Evolutionary conservation across 805 yeast genomes (phyloP).

Genomic region (Kurtzmaniella cleridarum): DNA sequence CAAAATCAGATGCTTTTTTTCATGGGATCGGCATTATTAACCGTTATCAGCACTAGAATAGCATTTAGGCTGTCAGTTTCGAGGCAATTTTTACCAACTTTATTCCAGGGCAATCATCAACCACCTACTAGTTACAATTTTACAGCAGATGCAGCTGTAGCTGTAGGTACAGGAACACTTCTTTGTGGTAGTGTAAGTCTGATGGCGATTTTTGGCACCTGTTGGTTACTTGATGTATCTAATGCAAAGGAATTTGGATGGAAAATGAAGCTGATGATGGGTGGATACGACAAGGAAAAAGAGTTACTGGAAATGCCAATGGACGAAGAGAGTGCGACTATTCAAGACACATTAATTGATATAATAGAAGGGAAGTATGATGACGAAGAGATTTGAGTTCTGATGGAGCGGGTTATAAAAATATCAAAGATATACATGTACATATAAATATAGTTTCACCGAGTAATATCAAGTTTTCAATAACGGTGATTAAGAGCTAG

Average conservation of each 20-base stretch:
- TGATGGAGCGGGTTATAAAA: no score
- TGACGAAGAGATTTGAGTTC: constrained; percentile 1
- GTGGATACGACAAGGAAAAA: constrained; percentile 60
- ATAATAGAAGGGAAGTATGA: constrained; percentile 44
- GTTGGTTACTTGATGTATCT: constrained; percentile 77
- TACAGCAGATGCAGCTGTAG: constrained; percentile 78
- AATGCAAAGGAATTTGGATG: constrained; percentile 64
- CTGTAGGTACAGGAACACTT: constrained; percentile 75
- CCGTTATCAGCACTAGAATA: constrained; percentile 65
- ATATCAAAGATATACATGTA: no score
- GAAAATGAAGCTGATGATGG: constrained; percentile 57
- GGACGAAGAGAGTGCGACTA: constrained; percentile 56
- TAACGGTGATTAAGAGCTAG: no score
- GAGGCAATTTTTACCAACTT: constrained; percentile 68
- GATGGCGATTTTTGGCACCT: constrained; percentile 67
- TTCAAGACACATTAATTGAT: constrained; percentile 51
- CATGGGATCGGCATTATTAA: constrained; percentile 64
- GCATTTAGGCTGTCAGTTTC: constrained; percentile 71
- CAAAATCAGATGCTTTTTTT: constrained; percentile 69
- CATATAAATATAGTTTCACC: no score
- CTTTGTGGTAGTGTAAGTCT: constrained; percentile 68
- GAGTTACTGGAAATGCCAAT: constrained; percentile 33
- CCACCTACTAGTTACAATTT: constrained; percentile 76
- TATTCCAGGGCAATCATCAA: constrained; percentile 79
- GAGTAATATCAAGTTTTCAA: no score